Percentiles rank a stretch among this genome's conserved stretches.
Conservation (phyloP, 768 basidiomycete genomes). For the Suillus weaverae region DNA sequence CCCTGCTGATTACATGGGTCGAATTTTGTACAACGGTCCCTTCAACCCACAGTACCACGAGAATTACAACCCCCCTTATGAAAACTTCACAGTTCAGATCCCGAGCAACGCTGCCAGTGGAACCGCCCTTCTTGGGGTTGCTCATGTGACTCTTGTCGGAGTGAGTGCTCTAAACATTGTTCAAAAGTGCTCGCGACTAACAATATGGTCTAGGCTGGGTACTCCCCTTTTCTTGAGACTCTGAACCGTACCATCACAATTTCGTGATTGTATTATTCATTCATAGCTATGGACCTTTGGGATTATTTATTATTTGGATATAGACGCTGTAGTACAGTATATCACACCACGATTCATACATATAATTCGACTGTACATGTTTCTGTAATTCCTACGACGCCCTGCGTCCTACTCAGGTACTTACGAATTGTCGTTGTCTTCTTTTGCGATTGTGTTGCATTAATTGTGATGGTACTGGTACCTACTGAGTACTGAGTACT, state of each 20-base stretch:
- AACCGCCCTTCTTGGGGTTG: slow-evolving; percentile 36
- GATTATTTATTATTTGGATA: not conserved
- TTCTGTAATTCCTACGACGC: not conserved
- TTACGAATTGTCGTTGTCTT: not conserved
- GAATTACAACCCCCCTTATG: slow-evolving; percentile 35
- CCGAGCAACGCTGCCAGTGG: slow-evolving; percentile 32
- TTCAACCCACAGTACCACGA: slow-evolving; percentile 39
- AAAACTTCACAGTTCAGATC: slow-evolving; percentile 46
- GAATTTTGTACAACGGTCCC: slow-evolving; percentile 47
- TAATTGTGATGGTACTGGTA: too few relatives aligned
- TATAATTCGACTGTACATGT: not conserved
- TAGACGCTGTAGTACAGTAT: not conserved
- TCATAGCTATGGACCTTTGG: not conserved
- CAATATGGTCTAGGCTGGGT: slow-evolving; percentile 30
- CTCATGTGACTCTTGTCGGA: slow-evolving; percentile 40
- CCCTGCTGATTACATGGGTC: slow-evolving; percentile 36
- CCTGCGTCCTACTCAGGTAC: not conserved
- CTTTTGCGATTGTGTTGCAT: too few relatives aligned
- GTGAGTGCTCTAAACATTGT: slow-evolving; percentile 29
- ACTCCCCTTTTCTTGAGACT: slow-evolving; percentile 31
- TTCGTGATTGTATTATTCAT: slow-evolving; percentile 10
- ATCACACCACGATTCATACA: not conserved
- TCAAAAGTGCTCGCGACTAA: not conserved
- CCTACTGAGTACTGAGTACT: too few relatives aligned
- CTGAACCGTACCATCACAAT: slow-evolving; percentile 33